Base-by-base conservation (phyloP, 192 early-diverging fungal species). In the Podila horticola region DNA sequence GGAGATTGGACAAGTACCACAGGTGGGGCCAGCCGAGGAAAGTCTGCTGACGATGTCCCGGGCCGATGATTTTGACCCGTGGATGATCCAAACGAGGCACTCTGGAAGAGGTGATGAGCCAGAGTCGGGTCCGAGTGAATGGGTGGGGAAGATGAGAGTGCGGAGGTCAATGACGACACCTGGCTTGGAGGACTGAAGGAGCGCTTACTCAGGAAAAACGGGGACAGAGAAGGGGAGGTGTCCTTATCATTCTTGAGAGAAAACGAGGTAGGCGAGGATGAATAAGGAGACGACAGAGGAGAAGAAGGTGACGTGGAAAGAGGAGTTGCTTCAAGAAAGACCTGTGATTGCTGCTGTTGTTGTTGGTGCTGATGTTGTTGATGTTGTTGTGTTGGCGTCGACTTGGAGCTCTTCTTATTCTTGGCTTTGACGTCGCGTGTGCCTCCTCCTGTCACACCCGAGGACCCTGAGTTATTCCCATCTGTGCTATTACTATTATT, bases 1-100 rank as follows among this genome's bases (percentile, higher is more conserved):
- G 77, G 67, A 20, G 77, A 81, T 55, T 81, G 66, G 13, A 81
- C 62, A 29, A 81, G 66, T 1, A 81, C 77, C 2, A 69, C 77
- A 24, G 77, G 77, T 15, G 77, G 77, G 1, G 77, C 77, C 0
- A 81, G 57, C 4, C 62, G 62, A 58, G 77, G 77, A 34, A 60
- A 81, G n/a, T 81, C 71, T 10, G 58, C 5, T 9, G 28, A 24
- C 13, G 36, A n/a, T 20, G 38, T 9, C 34, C 20, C 41, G 15
- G 22, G 59, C 2, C 52, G 20, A 13, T 61, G 30, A 31, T 31
- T 61, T 13, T 28, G 30, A 33, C 26, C 6, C 41, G 15, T 45
- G 41, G 41, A 15, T 12, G 41, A 45, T 17, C 41, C 41, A 45
- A 45, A 45, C 41, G 41, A 45, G 41, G 41, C 41, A 17, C 65